phyloP scores from a whole-genome alignment of 75 land plant genomes.

The Picea glauca region DNA sequence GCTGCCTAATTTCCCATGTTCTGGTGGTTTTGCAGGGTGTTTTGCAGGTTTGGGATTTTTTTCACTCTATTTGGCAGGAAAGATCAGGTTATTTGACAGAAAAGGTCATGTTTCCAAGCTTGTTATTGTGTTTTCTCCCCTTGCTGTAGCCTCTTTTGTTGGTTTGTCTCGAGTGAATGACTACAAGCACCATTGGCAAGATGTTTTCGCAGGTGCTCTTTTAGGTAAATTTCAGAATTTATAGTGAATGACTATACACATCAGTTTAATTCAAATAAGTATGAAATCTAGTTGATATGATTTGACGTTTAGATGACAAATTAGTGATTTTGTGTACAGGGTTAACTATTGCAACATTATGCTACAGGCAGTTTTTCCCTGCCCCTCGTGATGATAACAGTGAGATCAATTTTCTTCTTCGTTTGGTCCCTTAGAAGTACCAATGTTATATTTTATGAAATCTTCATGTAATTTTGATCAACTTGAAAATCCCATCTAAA shows the following conservation, averaged over 20 bases:
- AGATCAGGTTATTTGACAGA: slow-evolving; percentile 64
- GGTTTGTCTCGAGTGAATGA: slow-evolving; percentile 87
- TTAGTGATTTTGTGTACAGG: slow-evolving; percentile 18
- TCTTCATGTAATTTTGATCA: background rate
- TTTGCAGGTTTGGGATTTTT: slow-evolving; percentile 84
- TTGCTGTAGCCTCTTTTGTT: slow-evolving; percentile 65
- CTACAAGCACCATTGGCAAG: slow-evolving; percentile 96
- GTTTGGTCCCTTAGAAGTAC: background rate
- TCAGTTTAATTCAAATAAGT: slow-evolving; percentile 3
- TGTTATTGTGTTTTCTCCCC: slow-evolving; percentile 55
- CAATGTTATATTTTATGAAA: background rate
- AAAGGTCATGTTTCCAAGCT: slow-evolving; percentile 82
- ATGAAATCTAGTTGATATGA: background rate
- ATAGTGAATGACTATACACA: background rate
- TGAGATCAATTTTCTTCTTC: background rate
- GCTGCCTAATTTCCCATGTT: background rate
- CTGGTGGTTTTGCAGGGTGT: slow-evolving; percentile 52
- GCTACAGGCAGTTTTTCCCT: slow-evolving; percentile 44
- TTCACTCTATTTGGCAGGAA: slow-evolving; percentile 76
- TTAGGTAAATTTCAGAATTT: slow-evolving; percentile 39
- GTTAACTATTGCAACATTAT: slow-evolving; percentile 23
- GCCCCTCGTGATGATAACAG: slow-evolving; percentile 15
- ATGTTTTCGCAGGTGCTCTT: slow-evolving; percentile 73
- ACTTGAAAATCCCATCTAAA: background rate
- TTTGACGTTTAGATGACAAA: background rate